These are phyloP conservation scores for Paramecium sonneborni DNA, from an alignment of 73 alveolate genomes.

Conservation along the genomic window DNA sequence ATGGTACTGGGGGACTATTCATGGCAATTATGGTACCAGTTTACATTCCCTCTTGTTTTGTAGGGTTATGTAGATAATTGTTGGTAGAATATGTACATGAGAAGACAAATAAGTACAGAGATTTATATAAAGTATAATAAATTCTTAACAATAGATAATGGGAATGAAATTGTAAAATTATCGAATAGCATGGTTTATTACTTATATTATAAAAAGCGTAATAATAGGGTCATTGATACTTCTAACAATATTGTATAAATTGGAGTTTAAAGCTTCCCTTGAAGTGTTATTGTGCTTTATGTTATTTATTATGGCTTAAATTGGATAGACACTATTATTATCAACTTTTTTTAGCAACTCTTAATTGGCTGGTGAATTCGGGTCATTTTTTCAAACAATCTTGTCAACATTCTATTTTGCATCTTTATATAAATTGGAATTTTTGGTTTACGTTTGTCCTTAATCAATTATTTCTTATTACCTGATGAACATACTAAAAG, in stretches of 20 bases:
- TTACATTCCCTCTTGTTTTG: conserved; percentile 27
- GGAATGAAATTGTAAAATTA: conserved; percentile 21
- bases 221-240: background rate
- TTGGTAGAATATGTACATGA: conserved; percentile 51
- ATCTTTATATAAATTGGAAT: background rate
- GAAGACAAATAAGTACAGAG: conserved; percentile 19
- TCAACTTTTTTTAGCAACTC: background rate
- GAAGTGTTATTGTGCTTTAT: background rate
- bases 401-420: background rate
- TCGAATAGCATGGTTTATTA: conserved; percentile 53
- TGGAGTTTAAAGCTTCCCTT: background rate
- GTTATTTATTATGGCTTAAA: background rate
- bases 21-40: conserved; percentile 15
- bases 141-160: background rate
- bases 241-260: background rate
- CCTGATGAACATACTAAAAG: background rate
- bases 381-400: conserved; percentile 30
- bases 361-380: conserved; percentile 50
- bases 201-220: background rate
- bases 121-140: background rate
- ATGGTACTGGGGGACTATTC: background rate
- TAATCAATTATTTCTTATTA: background rate
- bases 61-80: conserved; percentile 9
- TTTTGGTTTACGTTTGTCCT: background rate
- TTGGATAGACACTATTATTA: background rate